These are phyloP conservation scores for Citrus sp. DNA, from an alignment of 345 rosid species.

Conservation along the genomic window DNA sequence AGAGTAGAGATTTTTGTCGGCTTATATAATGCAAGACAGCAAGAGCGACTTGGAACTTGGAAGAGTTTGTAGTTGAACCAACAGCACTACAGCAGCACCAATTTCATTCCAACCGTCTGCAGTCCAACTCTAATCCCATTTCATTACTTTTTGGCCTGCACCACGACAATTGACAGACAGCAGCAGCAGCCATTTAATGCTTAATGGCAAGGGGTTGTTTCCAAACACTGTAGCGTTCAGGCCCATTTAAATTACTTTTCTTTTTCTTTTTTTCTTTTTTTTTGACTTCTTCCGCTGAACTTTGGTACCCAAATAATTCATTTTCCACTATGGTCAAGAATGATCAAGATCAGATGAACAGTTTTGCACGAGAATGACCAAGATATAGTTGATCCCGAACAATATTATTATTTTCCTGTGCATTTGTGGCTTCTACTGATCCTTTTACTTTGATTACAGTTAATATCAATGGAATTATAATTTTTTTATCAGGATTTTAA, in stretches of 20 bases:
- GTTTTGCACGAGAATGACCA: no score
- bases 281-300: neutral
- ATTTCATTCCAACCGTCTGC: neutral
- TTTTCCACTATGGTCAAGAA: neutral
- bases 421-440: neutral
- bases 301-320: neutral
- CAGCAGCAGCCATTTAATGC: slow-evolving; percentile 16
- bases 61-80: neutral
- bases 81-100: neutral
- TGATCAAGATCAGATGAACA: neutral
- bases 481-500: neutral
- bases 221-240: neutral
- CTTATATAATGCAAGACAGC: neutral
- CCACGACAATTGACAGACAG: slow-evolving; percentile 8
- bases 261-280: neutral
- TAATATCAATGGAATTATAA: neutral
- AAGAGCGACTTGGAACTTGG: neutral
- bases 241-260: neutral
- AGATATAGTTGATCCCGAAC: neutral
- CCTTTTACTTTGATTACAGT: neutral
- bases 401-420: neutral
- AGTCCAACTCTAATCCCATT: neutral
- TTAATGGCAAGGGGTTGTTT: slow-evolving; percentile 7
- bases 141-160: neutral
- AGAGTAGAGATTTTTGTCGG: neutral